Base-by-base conservation (phyloP, 2,329 filamentous ascomycete species). In the Plenodomus lindquistii region DNA sequence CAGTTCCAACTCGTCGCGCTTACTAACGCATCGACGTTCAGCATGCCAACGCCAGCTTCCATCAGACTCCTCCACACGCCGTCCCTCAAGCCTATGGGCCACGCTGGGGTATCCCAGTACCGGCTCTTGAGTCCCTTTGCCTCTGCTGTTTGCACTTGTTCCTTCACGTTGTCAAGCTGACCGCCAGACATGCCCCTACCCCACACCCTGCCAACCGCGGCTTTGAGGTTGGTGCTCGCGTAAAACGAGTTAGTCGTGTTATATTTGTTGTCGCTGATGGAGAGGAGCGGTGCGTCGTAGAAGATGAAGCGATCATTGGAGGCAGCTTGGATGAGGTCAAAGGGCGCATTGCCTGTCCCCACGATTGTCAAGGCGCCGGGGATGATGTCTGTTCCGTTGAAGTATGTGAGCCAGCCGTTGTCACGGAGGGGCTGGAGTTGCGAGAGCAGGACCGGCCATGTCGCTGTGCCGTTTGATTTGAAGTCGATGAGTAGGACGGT, bases 401-500 rank as follows among this genome's bases (percentile, higher is more conserved):
- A 78, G 52, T 72, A 70, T 21, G 69, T 76, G 4, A 78, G 66
- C 51, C 72, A 89, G 19, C 79, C 80, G 34, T 74, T 76, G 36
- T 81, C 72, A 6, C 85, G 77, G 8, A 90, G 75, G 1, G 85
- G 81, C 46, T 82, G 73, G 0, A 89, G 76, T 47, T 85, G 80
- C 27, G 74, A 63, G 16, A 81, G 54, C 0, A 87, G 78, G 42
- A 78, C 69, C 0, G 76, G 76, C 74, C 81, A 85, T 1, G 81
- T 82, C 17, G 75, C 67, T 2, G 69, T 63, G 1, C 80, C 81
- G 20, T 77, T 66, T 2, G 79, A 84, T 70, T 91, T 91, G 64
- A 91, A 73, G 66, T 91, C 88, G 34, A 91, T 78, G 4, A 91
- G 77, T 3, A 91, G 76, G 5, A 82, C 76, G 1, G 89, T 69